A percentile compares a stretch with the other conserved stretches of the same genome.
These are phyloP conservation scores for Sclerotinia glacialis DNA, from an alignment of 2,329 filamentous ascomycete species.

Conservation along the genomic window DNA sequence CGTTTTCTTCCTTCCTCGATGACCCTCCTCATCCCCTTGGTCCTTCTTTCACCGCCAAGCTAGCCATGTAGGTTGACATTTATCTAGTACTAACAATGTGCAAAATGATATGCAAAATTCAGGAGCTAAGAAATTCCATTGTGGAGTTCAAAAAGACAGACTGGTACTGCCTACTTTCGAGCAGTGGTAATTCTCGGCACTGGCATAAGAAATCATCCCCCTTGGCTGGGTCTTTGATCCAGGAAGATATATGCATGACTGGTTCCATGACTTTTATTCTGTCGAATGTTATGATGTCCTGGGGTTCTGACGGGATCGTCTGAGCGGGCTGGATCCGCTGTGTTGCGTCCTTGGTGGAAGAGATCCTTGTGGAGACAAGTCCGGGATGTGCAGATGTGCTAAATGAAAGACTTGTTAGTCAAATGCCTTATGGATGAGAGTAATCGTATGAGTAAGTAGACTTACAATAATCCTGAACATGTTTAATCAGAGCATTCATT, in stretches of 20 bases:
- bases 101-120: conserved; percentile 7
- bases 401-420: neutral
- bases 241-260: conserved; percentile 20
- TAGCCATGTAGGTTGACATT: conserved; percentile 1
- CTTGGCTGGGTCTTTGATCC: neutral
- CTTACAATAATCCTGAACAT: conserved; percentile 29
- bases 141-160: neutral
- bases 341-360: neutral
- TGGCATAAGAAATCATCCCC: neutral
- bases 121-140: neutral
- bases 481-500: conserved; percentile 23
- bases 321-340: conserved; percentile 20
- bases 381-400: conserved; percentile 5
- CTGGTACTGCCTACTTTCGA: conserved; percentile 2
- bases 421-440: too few species aligned
- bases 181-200: neutral
- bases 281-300: conserved; percentile 10
- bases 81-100: conserved; percentile 3
- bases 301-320: neutral
- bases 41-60: neutral
- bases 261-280: conserved; percentile 21
- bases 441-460: neutral
- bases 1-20: neutral
- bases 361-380: neutral
- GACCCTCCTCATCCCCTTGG: neutral